Evolutionary conservation across 352 stramenopile species (phyloP).

Genomic region (Blastocystis sp.): DNA sequence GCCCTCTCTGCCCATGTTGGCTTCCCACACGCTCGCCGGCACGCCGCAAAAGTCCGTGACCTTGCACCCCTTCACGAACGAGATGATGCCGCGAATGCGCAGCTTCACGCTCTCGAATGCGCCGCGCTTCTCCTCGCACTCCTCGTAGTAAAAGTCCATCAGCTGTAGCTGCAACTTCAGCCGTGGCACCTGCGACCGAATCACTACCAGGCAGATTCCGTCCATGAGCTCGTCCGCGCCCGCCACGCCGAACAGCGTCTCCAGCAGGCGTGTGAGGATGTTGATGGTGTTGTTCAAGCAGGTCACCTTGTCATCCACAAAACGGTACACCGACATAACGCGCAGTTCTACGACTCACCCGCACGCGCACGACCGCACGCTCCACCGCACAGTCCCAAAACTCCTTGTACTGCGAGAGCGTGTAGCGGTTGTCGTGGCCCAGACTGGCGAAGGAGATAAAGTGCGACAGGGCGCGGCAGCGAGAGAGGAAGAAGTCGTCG

Average conservation of each 20-base stretch:
- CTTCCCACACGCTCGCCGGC: neutral
- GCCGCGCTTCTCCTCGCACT: neutral
- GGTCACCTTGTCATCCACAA: constrained; percentile 51
- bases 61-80: constrained; percentile 52
- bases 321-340: constrained; percentile 49
- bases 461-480: constrained; percentile 28
- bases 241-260: constrained; percentile 50
- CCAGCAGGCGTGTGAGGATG: constrained; percentile 56
- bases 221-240: constrained; percentile 65
- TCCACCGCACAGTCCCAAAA: constrained; percentile 64
- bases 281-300: constrained; percentile 57
- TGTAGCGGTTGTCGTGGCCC: constrained; percentile 62
- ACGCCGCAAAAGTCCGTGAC: constrained; percentile 29
- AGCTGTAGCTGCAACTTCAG: constrained; percentile 50
- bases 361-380: neutral
- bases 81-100: constrained; percentile 52
- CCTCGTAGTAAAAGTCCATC: constrained; percentile 66
- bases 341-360: constrained; percentile 6
- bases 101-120: constrained; percentile 64
- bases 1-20: constrained; percentile 21
- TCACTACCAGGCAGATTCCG: constrained; percentile 41
- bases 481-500: constrained; percentile 41
- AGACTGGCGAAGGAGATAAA: constrained; percentile 62
- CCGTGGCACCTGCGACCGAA: constrained; percentile 25
- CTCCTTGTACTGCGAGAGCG: constrained; percentile 49